Evolutionary conservation across 1,284 basidiomycete genomes (phyloP).

Genomic region (Puccinia coronata): DNA sequence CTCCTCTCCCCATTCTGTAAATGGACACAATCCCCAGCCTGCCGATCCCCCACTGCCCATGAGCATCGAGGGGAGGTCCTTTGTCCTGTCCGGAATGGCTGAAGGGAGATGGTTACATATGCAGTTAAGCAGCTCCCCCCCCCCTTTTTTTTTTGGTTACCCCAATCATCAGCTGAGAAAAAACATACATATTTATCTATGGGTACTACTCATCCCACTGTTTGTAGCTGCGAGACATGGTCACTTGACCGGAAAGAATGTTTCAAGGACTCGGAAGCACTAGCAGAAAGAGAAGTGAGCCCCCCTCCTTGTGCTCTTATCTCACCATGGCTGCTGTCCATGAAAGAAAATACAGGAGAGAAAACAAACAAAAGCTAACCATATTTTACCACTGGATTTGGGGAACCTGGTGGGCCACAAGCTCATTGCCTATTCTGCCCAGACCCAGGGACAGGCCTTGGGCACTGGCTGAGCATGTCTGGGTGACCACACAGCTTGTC

Average conservation of each 20-base stretch:
- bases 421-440: too few species aligned
- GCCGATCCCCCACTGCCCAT: not conserved
- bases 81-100: constrained; percentile 30
- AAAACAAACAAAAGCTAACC: too few species aligned
- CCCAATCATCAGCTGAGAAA: not conserved
- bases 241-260: constrained; percentile 38
- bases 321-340: too few species aligned
- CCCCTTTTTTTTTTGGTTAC: too few species aligned
- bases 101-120: constrained; percentile 45
- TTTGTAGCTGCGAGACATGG: constrained; percentile 40
- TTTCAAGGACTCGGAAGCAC: constrained; percentile 34
- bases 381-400: too few species aligned
- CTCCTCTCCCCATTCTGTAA: not conserved
- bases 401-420: too few species aligned
- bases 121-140: constrained; percentile 28
- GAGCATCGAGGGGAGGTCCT: constrained; percentile 19
- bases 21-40: not conserved
- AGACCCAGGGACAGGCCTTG: too few species aligned
- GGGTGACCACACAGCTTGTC: too few species aligned
- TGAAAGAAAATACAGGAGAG: too few species aligned
- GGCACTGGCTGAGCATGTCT: too few species aligned
- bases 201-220: not conserved
- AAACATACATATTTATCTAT: not conserved
- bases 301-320: not conserved
- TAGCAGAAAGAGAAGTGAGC: constrained; percentile 42